These are phyloP conservation scores for Trifolium fragiferum DNA, from an alignment of 306 rosid species.

Conservation along the genomic window DNA sequence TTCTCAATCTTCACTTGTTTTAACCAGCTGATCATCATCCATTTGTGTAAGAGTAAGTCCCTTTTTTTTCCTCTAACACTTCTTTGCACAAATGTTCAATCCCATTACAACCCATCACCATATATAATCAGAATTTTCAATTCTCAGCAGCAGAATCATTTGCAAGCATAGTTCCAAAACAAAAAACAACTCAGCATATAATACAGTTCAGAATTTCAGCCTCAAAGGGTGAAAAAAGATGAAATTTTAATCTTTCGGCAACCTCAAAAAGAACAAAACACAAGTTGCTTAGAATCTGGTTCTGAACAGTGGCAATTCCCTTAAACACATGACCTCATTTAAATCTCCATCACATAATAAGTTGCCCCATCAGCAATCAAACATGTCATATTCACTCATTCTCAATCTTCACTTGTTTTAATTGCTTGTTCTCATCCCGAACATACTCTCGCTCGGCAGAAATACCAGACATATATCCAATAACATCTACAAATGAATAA, in stretches of 20 bases:
- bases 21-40: slow-evolving; percentile 35
- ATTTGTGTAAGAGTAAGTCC: slow-evolving; percentile 38
- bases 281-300: slow-evolving; percentile 24
- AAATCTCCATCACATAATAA: no score
- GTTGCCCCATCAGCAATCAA: no score
- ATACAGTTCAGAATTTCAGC: slow-evolving; percentile 29
- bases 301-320: slow-evolving; percentile 30
- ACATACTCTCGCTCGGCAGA: no score
- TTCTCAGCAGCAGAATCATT: not conserved
- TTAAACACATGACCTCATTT: not conserved
- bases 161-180: not conserved
- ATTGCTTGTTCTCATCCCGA: no score
- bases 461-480: no score
- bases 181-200: slow-evolving; percentile 20
- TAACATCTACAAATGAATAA: no score
- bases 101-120: slow-evolving; percentile 61
- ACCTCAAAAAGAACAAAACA: slow-evolving; percentile 11
- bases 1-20: no score
- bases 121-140: no score
- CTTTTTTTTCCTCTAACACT: slow-evolving; percentile 40
- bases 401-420: no score
- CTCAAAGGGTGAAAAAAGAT: not conserved
- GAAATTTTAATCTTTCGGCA: not conserved
- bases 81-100: slow-evolving; percentile 42
- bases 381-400: no score